These are phyloP conservation scores for Caloboletus inedulis DNA, from an alignment of 1,284 basidiomycete genomes.

Conservation along the genomic window DNA sequence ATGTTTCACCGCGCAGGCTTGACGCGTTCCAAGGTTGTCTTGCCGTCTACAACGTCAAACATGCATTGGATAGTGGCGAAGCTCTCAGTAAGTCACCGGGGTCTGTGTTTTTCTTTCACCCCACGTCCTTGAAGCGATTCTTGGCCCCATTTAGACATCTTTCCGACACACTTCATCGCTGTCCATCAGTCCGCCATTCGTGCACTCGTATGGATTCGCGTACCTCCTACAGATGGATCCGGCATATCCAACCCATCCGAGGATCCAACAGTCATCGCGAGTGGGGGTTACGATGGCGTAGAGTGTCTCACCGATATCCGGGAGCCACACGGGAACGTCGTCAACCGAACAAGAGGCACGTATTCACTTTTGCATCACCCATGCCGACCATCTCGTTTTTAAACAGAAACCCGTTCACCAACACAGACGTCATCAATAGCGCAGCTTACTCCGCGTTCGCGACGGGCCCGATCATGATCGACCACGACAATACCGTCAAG, in stretches of 20 bases:
- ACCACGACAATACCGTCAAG: slow-evolving; percentile 76
- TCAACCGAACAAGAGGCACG: slow-evolving; percentile 74
- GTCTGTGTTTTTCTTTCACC: neutral
- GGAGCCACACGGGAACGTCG: slow-evolving; percentile 56
- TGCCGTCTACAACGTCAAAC: slow-evolving; percentile 68
- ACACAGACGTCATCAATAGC: slow-evolving; percentile 64
- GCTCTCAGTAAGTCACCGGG: slow-evolving; percentile 25
- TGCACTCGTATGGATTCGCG: slow-evolving; percentile 66
- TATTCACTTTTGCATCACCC: neutral
- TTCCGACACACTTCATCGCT: slow-evolving; percentile 69
- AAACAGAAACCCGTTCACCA: neutral
- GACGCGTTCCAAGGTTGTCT: slow-evolving; percentile 56
- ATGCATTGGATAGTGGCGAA: slow-evolving; percentile 40
- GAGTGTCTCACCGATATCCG: slow-evolving; percentile 72
- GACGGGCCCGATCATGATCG: slow-evolving; percentile 68
- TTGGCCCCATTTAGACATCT: slow-evolving; percentile 34
- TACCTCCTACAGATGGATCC: slow-evolving; percentile 52
- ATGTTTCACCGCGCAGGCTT: neutral
- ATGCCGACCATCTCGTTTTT: neutral
- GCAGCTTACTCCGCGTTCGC: slow-evolving; percentile 63
- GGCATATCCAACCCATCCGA: slow-evolving; percentile 45
- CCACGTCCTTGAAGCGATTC: neutral
- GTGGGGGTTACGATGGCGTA: slow-evolving; percentile 76
- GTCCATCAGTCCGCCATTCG: slow-evolving; percentile 80
- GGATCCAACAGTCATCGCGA: slow-evolving; percentile 70